Conservation (phyloP, 352 stramenopile genomes). For the Phytophthora chlamydospora region DNA sequence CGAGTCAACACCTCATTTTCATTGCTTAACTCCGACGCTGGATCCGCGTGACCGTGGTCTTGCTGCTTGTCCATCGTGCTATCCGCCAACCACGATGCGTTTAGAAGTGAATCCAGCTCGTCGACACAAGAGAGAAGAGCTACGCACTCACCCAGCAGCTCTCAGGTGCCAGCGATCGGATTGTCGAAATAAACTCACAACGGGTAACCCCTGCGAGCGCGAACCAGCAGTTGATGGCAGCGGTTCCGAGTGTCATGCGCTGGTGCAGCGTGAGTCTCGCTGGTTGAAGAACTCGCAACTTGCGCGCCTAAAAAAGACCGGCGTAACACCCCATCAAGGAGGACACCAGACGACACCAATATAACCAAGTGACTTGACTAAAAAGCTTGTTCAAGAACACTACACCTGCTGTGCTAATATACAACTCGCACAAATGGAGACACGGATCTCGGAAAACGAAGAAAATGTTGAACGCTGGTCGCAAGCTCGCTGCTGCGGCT, state of each 20-base stretch:
- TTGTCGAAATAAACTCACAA: slow-evolving; percentile 32
- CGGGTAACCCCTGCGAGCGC: slow-evolving; percentile 11
- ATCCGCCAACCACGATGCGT: not conserved
- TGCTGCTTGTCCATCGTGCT: slow-evolving; percentile 27
- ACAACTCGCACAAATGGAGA: too few relatives aligned
- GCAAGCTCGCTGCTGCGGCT: too few relatives aligned
- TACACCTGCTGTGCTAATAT: too few relatives aligned
- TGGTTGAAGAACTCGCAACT: slow-evolving; percentile 3
- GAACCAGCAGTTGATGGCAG: not conserved
- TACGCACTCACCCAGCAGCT: not conserved
- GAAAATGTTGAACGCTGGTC: too few relatives aligned
- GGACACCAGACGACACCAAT: not conserved
- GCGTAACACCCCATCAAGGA: slow-evolving; percentile 1
- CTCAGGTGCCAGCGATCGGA: slow-evolving; percentile 1
- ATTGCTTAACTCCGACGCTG: slow-evolving; percentile 11
- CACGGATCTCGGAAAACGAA: too few relatives aligned
- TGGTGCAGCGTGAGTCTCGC: slow-evolving; percentile 16
- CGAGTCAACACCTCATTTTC: slow-evolving; percentile 18
- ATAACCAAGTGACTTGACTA: too few relatives aligned
- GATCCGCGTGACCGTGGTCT: slow-evolving; percentile 11
- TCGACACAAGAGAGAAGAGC: not conserved
- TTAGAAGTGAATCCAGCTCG: slow-evolving; percentile 3
- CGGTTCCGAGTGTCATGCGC: slow-evolving; percentile 9
- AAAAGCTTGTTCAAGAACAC: too few relatives aligned
- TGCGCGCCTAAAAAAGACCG: slow-evolving; percentile 9